Conservation (phyloP, 2,329 filamentous ascomycete species). For the Penicillium sp. region DNA sequence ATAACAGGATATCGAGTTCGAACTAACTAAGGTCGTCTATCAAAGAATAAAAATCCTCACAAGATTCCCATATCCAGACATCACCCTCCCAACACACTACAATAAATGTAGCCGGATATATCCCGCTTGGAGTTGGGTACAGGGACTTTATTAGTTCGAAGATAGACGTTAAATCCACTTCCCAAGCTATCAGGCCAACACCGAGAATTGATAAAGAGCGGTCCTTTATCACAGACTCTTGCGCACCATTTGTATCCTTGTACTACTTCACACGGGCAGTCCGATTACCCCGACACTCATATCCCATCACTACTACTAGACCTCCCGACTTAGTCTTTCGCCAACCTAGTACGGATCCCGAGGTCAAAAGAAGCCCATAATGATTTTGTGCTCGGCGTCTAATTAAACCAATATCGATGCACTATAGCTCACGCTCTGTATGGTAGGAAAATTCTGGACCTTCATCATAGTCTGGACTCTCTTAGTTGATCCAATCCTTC, state of each 20-base stretch:
- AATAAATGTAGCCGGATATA: no score
- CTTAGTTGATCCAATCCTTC: background rate
- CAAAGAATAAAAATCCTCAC: no score
- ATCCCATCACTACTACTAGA: slow-evolving; percentile 3
- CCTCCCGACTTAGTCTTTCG: background rate
- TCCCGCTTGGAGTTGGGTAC: no score
- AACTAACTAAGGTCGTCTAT: no score
- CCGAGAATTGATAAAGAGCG: background rate
- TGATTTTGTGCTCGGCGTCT: slow-evolving; percentile 4
- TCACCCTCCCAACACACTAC: no score
- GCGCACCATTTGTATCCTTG: background rate
- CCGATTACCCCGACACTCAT: slow-evolving; percentile 4
- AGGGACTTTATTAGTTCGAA: no score
- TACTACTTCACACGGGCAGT: slow-evolving; percentile 4
- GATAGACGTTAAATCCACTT: no score
- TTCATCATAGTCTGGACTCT: background rate
- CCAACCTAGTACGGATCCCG: slow-evolving; percentile 7
- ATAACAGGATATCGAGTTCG: no score
- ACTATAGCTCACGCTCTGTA: background rate
- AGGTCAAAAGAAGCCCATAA: slow-evolving; percentile 8
- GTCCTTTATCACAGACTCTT: background rate
- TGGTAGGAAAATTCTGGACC: background rate
- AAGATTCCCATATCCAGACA: no score
- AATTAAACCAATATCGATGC: background rate
- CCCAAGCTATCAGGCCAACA: no score